A percentile compares a stretch with the other conserved stretches of the same genome.
phyloP scores from a whole-genome alignment of 2,329 filamentous ascomycete species.

The Aureobasidium sp. region DNA sequence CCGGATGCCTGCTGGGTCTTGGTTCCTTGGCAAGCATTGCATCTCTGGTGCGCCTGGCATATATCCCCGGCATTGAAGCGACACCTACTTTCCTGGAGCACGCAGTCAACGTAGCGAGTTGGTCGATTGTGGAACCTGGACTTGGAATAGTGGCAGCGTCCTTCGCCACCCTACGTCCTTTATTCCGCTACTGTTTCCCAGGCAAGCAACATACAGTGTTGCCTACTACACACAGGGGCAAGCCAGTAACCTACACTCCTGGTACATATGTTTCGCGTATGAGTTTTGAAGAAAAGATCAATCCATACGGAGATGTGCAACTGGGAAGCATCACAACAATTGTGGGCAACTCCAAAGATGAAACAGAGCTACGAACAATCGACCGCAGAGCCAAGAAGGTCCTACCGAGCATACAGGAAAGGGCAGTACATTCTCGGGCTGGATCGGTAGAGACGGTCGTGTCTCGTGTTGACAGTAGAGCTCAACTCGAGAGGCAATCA shows the following conservation, averaged over 20 bases:
- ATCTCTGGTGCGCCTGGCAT: slow-evolving; percentile 23
- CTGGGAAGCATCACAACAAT: neutral
- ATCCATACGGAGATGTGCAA: neutral
- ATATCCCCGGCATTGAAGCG: slow-evolving; percentile 21
- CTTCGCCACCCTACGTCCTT: slow-evolving; percentile 28
- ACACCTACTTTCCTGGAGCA: slow-evolving; percentile 23
- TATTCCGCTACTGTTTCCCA: slow-evolving; percentile 18
- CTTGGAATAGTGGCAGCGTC: slow-evolving; percentile 30
- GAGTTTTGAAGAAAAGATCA: slow-evolving; percentile 7
- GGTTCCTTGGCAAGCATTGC: slow-evolving; percentile 27
- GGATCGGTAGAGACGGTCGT: neutral
- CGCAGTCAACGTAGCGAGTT: slow-evolving; percentile 25
- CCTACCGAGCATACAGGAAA: neutral
- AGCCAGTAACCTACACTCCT: neutral
- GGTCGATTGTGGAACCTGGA: slow-evolving; percentile 29
- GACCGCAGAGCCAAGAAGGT: neutral
- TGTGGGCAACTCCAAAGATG: neutral
- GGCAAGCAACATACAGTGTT: neutral
- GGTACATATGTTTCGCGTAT: slow-evolving; percentile 2
- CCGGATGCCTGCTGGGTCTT: slow-evolving; percentile 35
- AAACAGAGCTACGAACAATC: neutral
- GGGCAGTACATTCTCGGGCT: neutral
- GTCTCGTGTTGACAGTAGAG: neutral
- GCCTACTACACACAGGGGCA: slow-evolving; percentile 1
- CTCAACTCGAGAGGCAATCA: neutral